Conservation (phyloP, 2,329 filamentous ascomycete species). For the Sclerotinia nivalis region DNA sequence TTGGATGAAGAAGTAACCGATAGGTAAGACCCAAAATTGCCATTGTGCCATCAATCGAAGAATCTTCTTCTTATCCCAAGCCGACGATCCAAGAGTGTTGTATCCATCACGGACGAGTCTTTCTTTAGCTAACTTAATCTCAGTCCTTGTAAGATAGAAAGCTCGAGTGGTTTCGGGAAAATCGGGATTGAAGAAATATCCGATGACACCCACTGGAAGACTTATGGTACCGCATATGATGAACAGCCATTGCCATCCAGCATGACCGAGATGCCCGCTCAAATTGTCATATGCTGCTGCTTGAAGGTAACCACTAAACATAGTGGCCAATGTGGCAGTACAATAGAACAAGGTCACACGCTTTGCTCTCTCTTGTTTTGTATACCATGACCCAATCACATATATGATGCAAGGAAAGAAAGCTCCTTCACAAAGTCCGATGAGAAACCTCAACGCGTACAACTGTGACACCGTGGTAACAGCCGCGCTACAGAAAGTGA, state of each 20-base stretch:
- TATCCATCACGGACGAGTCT: slow-evolving; percentile 31
- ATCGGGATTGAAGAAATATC: slow-evolving; percentile 49
- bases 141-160: slow-evolving; percentile 41
- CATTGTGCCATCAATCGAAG: slow-evolving; percentile 34
- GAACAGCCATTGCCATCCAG: slow-evolving; percentile 51
- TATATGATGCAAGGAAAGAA: slow-evolving; percentile 41
- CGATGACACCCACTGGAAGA: slow-evolving; percentile 54
- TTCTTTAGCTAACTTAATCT: slow-evolving; percentile 29
- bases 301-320: slow-evolving; percentile 49
- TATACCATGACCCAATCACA: slow-evolving; percentile 50
- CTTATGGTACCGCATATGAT: slow-evolving; percentile 55
- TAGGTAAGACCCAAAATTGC: slow-evolving; percentile 36
- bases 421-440: slow-evolving; percentile 43
- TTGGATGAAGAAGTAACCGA: slow-evolving; percentile 36
- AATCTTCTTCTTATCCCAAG: slow-evolving; percentile 34
- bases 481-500: slow-evolving; percentile 33
- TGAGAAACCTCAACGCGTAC: slow-evolving; percentile 48
- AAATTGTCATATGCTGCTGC: slow-evolving; percentile 46
- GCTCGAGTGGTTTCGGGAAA: slow-evolving; percentile 46
- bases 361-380: slow-evolving; percentile 50
- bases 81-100: slow-evolving; percentile 30
- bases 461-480: slow-evolving; percentile 43
- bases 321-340: slow-evolving; percentile 51
- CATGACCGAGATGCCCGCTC: slow-evolving; percentile 42
- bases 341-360: slow-evolving; percentile 56